phyloP scores from a whole-genome alignment of 768 basidiomycete genomes.

The Amanita jacksonii region DNA sequence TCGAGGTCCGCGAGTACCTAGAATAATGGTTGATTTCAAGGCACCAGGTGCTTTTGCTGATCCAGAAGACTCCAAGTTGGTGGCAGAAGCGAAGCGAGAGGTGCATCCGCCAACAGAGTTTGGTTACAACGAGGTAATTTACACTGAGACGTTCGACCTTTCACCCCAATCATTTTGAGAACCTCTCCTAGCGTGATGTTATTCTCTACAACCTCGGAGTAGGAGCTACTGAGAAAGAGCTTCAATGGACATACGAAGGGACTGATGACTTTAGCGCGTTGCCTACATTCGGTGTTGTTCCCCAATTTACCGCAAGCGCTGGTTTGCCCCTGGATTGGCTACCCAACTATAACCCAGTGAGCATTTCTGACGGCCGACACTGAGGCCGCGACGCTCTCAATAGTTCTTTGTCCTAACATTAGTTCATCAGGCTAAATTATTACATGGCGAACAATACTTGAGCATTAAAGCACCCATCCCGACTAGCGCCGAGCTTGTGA shows the following conservation, averaged over 20 bases:
- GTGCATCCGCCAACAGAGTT: constrained; percentile 47
- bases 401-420: not conserved
- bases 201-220: constrained; percentile 93
- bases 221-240: constrained; percentile 87
- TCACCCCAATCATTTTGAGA: too few relatives aligned
- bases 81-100: constrained; percentile 71
- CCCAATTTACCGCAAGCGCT: constrained; percentile 72
- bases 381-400: too few relatives aligned
- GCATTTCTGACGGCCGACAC: constrained; percentile 14
- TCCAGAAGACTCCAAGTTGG: constrained; percentile 73
- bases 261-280: constrained; percentile 78
- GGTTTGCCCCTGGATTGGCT: constrained; percentile 74
- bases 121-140: constrained; percentile 61
- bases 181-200: constrained; percentile 53
- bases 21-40: constrained; percentile 34
- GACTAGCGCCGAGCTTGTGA: constrained; percentile 72
- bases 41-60: constrained; percentile 51
- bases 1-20: too few relatives aligned
- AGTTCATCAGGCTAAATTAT: constrained; percentile 70
- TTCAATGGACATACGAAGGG: constrained; percentile 87
- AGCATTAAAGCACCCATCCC: constrained; percentile 82
- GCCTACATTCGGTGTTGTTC: constrained; percentile 93
- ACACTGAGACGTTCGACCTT: not conserved
- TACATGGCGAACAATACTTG: constrained; percentile 96
- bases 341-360: constrained; percentile 88